Base-by-base conservation (phyloP, 768 basidiomycete species). In the Mycena chlorophos region DNA sequence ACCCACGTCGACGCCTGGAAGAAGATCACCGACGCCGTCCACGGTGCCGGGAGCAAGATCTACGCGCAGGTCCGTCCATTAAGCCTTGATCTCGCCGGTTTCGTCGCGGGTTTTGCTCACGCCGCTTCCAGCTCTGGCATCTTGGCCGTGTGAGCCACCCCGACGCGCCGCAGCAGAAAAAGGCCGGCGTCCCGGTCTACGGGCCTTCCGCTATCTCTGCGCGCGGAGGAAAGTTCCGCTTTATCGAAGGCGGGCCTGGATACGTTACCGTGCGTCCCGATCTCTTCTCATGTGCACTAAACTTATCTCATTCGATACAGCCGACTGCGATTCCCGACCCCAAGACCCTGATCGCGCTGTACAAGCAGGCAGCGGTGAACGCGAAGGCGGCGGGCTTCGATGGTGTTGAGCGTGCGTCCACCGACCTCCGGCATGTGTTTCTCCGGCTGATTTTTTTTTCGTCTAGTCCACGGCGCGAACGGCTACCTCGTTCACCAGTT, bases 401-500 rank as follows among this genome's bases (percentile, higher is more conserved):
- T 59, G 81, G 81, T 4, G 75, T 82, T 25, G 81, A 83, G 68
- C 53, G 78, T 77, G 63, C 51, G 73, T 60, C 2, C 29, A 28
- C n/a, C n/a, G 2, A 31, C 17, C 3, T 46, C 20, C 26, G 20
- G 17, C 10, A 29, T 17, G 19, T 12, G 17, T 54, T 30, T n/a
- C n/a, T n/a, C 40, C 8, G 10, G 8, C 6, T 52, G n/a, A 25
- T 51, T 20, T 2, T 25, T 17, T 8, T 2, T 20, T 47, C n/a
- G n/a, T n/a, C 1, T 31, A 79, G 67, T 84, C 62, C 75, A 75
- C 47, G 72, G 73, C 16, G 77, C 77, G 10, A 73, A 72, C 51
- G 79, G 79, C 0, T 79, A 78, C 54, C 65, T 80, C 12, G 51
- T 77, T 29, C 68, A 76, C 53, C 81, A 85, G 56, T 83, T 85